These are phyloP conservation scores for Avena eriantha DNA, from an alignment of 176 grass and related monocot species.

Conservation along the genomic window DNA sequence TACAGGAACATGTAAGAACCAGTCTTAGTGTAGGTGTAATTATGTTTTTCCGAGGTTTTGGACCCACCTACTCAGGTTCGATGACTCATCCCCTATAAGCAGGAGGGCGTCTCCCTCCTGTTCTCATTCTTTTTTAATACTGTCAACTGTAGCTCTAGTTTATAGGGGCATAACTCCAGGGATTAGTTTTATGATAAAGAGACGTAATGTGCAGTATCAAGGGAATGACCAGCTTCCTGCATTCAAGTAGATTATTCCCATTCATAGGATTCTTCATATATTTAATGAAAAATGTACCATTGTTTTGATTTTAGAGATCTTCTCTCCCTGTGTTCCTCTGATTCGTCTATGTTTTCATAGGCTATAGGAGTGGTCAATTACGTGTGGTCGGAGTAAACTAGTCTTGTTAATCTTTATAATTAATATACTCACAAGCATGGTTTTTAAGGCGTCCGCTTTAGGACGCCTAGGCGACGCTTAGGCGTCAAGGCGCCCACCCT, in stretches of 20 bases:
- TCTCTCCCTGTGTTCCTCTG: conserved; percentile 9
- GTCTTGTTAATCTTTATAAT: neutral
- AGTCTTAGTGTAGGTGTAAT: conserved; percentile 11
- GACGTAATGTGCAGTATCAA: conserved; percentile 1
- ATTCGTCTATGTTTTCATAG: conserved; percentile 1
- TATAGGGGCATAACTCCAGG: neutral
- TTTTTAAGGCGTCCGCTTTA: no score
- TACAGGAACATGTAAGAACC: neutral
- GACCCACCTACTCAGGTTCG: no score
- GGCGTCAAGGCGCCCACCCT: no score
- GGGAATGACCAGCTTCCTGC: conserved; percentile 9
- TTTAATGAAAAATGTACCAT: neutral
- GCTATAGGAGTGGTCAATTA: neutral
- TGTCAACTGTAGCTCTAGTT: neutral
- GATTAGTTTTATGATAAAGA: conserved; percentile 21
- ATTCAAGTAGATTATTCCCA: neutral
- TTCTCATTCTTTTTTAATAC: neutral
- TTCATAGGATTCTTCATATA: neutral
- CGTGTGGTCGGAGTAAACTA: neutral
- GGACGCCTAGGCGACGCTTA: no score
- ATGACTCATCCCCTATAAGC: no score
- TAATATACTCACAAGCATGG: neutral
- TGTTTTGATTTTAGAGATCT: conserved; percentile 7
- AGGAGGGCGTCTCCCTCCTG: no score
- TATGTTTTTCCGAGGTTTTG: neutral